Base-by-base conservation (phyloP, 2,329 filamentous ascomycete genomes). In the Bipolaris victoriae region DNA sequence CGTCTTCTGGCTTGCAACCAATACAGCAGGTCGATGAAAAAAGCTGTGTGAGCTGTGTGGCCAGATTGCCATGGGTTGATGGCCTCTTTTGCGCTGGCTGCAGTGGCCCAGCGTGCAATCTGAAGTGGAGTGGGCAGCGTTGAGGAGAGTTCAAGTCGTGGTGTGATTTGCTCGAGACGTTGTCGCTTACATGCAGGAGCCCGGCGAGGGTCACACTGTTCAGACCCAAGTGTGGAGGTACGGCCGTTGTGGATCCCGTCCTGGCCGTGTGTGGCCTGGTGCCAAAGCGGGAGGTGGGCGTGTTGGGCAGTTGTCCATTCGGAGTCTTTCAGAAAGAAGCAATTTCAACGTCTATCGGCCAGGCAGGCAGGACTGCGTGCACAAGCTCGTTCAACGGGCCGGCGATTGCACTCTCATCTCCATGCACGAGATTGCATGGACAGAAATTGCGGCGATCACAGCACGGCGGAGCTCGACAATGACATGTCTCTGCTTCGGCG, bases 321-420 rank as follows among this genome's bases (percentile, higher is more conserved):
- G 63, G 66, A 66, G 60, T 47, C 55, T 46, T 55, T 49, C 49
- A 44, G 31, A 52, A 49, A 53, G 56, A 52, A 64, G 53, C 48
- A 61, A 52, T 61, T 60, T 57, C 53, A 53, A 47, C 54, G 53
- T 63, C 52, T 66, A 46, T n/a, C 29, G 43, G 43, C 43, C 43
- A 46, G 20, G 0, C 46, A 26, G 22, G 35, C 37, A 45, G 31
- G 33, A 53, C 46, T 63, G 10, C 10, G 29, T 31, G 48, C 52
- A 62, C 52, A 52, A 63, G 63, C 61, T 65, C 61, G 59, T 66
- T 61, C 52, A 49, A 61, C 65, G 69, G 70, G 49, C 67, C 67
- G 69, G 62, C 56, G 53, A 64, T 57, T 49, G 50, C 49, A 36
- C 47, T 18, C 45, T 59, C 43, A 43, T 48, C 36, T 52, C 37